Percentiles rank a stretch among this genome's conserved stretches.
Evolutionary conservation across 2,329 filamentous ascomycete genomes (phyloP).

Genomic region (Leptosphaerulina australis): DNA sequence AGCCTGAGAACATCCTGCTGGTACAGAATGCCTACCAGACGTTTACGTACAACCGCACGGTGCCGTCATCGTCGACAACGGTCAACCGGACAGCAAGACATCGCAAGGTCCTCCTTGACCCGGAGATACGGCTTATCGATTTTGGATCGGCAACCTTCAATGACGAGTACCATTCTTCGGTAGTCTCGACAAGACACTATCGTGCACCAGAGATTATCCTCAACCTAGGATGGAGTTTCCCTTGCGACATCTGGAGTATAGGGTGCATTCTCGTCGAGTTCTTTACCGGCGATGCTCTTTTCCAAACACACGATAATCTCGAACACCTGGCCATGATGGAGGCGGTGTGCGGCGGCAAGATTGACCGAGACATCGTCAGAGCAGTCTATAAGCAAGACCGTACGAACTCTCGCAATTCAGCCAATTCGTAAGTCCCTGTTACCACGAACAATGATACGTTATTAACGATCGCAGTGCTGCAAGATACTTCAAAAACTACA

Average conservation of each 20-base stretch:
- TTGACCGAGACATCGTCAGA: conserved; percentile 61
- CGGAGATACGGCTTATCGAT: conserved; percentile 70
- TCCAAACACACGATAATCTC: conserved; percentile 71
- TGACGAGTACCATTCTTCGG: conserved; percentile 71
- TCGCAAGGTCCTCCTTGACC: conserved; percentile 67
- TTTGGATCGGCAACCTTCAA: conserved; percentile 72
- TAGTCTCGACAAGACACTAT: conserved; percentile 71
- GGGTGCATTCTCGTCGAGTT: conserved; percentile 72
- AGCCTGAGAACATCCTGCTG: conserved; percentile 71
- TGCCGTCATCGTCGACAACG: conserved; percentile 67
- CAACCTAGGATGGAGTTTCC: conserved; percentile 70
- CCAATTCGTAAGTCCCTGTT: conserved; percentile 58
- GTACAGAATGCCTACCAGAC: conserved; percentile 70
- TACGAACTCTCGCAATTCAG: conserved; percentile 57
- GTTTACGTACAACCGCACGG: conserved; percentile 71
- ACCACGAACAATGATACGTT: neutral
- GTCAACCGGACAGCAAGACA: conserved; percentile 64
- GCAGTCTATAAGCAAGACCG: conserved; percentile 58
- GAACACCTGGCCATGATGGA: conserved; percentile 75
- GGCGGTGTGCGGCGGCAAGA: conserved; percentile 62
- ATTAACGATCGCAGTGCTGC: conserved; percentile 42
- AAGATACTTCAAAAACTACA: conserved; percentile 62
- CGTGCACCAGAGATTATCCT: conserved; percentile 71
- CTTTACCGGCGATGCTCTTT: conserved; percentile 70
- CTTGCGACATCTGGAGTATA: conserved; percentile 73